Conservation (phyloP, 345 rosid genomes). For the Cardamine chenopodiifolia region DNA sequence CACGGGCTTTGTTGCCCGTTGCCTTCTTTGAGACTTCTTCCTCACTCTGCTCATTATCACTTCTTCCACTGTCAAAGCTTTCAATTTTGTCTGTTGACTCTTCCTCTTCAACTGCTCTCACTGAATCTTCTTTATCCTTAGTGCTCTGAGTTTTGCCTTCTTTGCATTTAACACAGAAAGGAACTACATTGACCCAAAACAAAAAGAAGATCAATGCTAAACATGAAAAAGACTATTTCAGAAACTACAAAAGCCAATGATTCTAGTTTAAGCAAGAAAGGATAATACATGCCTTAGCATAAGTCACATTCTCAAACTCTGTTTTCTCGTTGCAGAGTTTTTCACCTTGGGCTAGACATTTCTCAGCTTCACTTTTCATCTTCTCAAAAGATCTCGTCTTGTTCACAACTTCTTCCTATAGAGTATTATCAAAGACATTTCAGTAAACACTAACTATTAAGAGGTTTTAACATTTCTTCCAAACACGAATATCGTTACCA, state of each 20-base stretch:
- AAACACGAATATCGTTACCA: not conserved
- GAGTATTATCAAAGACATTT: not conserved
- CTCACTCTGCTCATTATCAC: constrained; percentile 43
- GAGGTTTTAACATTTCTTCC: not conserved
- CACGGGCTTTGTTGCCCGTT: constrained; percentile 46
- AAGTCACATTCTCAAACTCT: constrained; percentile 74
- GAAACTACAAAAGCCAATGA: not conserved
- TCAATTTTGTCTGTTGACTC: constrained; percentile 67
- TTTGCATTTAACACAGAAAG: constrained; percentile 71
- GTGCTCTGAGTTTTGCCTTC: constrained; percentile 82
- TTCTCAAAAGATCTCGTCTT: constrained; percentile 66
- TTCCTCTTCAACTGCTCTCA: constrained; percentile 50
- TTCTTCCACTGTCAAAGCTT: constrained; percentile 57
- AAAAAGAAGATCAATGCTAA: not conserved
- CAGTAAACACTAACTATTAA: not conserved
- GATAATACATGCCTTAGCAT: constrained; percentile 61
- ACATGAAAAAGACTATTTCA: not conserved
- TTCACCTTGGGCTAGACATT: constrained; percentile 73
- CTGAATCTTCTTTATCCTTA: constrained; percentile 61
- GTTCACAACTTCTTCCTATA: constrained; percentile 66
- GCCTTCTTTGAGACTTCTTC: constrained; percentile 48
- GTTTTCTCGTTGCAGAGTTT: constrained; percentile 56
- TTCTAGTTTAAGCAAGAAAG: constrained; percentile 7
- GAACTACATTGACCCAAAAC: constrained; percentile 50
- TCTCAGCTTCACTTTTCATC: constrained; percentile 78